Base-by-base conservation (phyloP, 2,329 filamentous ascomycete species). In the Diplodia intermedia region DNA sequence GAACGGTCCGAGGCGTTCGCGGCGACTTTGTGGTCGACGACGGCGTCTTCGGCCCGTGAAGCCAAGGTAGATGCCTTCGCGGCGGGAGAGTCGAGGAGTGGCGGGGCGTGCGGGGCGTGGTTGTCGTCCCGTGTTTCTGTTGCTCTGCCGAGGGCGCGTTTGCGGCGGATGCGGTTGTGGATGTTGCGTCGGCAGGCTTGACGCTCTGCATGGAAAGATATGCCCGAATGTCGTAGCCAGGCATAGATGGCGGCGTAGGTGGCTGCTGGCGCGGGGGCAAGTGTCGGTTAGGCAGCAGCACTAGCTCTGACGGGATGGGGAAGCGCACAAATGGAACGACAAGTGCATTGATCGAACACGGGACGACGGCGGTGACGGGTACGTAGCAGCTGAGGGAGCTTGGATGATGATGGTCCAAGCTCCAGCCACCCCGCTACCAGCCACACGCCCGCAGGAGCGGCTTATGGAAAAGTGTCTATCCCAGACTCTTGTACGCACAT, bases 361-460 rank as follows among this genome's bases (percentile, higher is more conserved):
- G 43, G 43, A 20, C 18, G 14, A 47, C 18, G 31, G 57, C 57
- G 40, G 57, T 33, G 38, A 61, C 40, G 15, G 36, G 33, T 12
- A 26, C 26, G 26, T 26, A 9, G n/a, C 38, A 49, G 57, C 26
- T 61, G 40, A 23, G 40, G 18, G 23, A 33, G 57, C 23, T 61
- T 49, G 57, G 18, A 20, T 23, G 31, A 20, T 14, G 49, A 4
- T 12, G 29, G 63, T 26, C 63, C 36, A 66, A 66, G 63, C 63
- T 66, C 63, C 62, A 55, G 50, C 50, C 62, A 53, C 50, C 31
- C 11, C n/a, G 23, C 26, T n/a, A 56, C 62, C 49, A 65, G 62
- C 62, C 62, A 65, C 63, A 55, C n/a, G 29, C 54, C 18, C 29
- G 57, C 57, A 60, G 52, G 15, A n/a, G 29, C 18, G 23, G 29